These are phyloP conservation scores for Aphanomyces cochlioides DNA, from an alignment of 352 stramenopile species.

Conservation along the genomic window DNA sequence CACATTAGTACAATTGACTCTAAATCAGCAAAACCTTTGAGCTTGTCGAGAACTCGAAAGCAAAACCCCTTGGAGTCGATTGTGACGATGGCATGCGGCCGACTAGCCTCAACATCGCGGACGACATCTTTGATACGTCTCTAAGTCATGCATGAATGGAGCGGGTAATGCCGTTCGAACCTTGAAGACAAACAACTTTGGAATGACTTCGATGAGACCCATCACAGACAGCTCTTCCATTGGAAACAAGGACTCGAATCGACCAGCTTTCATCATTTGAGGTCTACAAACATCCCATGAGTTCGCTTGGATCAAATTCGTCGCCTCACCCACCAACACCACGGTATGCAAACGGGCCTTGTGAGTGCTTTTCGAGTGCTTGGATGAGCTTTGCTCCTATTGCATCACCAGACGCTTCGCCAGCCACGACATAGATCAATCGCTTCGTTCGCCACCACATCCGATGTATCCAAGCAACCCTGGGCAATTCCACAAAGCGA, in stretches of 20 bases:
- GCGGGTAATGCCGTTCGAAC: constrained; percentile 29
- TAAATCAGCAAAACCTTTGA: constrained; percentile 31
- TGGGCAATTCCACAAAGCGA: too few relatives aligned
- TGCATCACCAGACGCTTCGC: constrained; percentile 68
- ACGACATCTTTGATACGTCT: constrained; percentile 49
- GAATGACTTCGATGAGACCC: constrained; percentile 65
- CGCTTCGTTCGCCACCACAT: neutral
- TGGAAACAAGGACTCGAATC: constrained; percentile 59
- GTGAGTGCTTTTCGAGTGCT: constrained; percentile 40
- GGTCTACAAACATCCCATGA: constrained; percentile 33
- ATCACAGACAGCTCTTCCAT: constrained; percentile 74
- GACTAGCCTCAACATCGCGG: constrained; percentile 45
- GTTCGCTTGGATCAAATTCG: neutral
- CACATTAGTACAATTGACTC: too few relatives aligned
- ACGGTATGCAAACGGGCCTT: constrained; percentile 40
- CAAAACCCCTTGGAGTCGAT: constrained; percentile 80
- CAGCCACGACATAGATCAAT: constrained; percentile 60
- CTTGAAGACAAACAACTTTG: constrained; percentile 47
- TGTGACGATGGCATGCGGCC: constrained; percentile 62
- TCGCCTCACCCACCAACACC: constrained; percentile 56
- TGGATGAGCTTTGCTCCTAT: constrained; percentile 68
- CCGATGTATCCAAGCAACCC: neutral
- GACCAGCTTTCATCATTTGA: constrained; percentile 45
- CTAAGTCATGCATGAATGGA: constrained; percentile 31
- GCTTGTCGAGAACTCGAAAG: constrained; percentile 51